A percentile compares a stretch with the other conserved stretches of the same genome.
phyloP scores from a whole-genome alignment of 2,329 filamentous ascomycete species.

The Periconia digitata region DNA sequence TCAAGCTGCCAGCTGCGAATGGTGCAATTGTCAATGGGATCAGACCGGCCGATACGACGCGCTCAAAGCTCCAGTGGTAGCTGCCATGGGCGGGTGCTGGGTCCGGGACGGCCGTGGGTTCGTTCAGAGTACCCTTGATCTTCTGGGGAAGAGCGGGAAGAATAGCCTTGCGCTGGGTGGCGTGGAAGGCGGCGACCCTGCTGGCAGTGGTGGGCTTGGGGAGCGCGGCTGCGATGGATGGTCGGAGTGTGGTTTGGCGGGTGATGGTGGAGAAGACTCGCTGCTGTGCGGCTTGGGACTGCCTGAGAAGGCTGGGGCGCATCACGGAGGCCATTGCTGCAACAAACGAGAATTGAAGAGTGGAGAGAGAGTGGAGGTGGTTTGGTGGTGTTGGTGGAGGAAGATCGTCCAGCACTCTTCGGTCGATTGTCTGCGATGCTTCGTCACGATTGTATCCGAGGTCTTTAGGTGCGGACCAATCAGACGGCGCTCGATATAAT shows the following conservation, averaged over 20 bases:
- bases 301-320: conserved; percentile 53
- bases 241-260: conserved; percentile 33
- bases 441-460: conserved; percentile 6
- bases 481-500: neutral
- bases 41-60: conserved; percentile 74
- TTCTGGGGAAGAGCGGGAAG: conserved; percentile 84
- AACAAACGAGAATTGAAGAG: neutral
- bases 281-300: conserved; percentile 46
- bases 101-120: conserved; percentile 73
- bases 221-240: conserved; percentile 44
- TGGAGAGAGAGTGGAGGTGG: conserved; percentile 11
- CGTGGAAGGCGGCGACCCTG: conserved; percentile 81
- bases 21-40: conserved; percentile 86
- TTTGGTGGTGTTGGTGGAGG: conserved; percentile 6
- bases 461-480: conserved; percentile 1
- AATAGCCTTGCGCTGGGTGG: conserved; percentile 71
- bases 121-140: conserved; percentile 83
- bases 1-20: conserved; percentile 88
- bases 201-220: conserved; percentile 40
- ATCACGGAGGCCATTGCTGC: conserved; percentile 56
- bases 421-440: neutral
- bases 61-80: conserved; percentile 98
- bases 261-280: conserved; percentile 49
- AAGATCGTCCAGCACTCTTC: neutral
- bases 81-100: conserved; percentile 80